These are phyloP conservation scores for Calonectria ilicicola DNA, from an alignment of 2,329 filamentous ascomycete species.

Conservation along the genomic window DNA sequence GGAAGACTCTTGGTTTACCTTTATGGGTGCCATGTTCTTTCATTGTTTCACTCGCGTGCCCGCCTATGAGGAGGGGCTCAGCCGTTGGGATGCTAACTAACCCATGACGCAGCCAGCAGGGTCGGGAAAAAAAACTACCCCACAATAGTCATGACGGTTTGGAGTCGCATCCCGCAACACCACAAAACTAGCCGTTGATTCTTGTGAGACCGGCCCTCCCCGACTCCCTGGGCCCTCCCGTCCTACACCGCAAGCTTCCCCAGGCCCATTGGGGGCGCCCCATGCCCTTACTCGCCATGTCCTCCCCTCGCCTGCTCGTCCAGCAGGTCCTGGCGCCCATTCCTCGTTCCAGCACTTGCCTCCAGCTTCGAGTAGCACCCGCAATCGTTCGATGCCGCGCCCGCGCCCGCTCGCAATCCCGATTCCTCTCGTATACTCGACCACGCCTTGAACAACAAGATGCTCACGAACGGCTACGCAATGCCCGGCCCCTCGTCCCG, in stretches of 20 bases:
- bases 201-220: not conserved
- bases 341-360: not conserved
- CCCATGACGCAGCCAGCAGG: constrained; percentile 1
- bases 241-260: not conserved
- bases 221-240: not conserved
- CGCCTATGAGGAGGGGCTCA: not conserved
- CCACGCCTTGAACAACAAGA: constrained; percentile 33
- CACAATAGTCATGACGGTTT: not conserved
- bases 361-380: constrained; percentile 1
- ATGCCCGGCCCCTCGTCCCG: constrained; percentile 49
- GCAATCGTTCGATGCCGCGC: constrained; percentile 26
- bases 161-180: not conserved
- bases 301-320: constrained; percentile 26
- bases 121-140: not conserved
- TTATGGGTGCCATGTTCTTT: no score
- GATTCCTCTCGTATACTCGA: constrained; percentile 37
- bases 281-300: constrained; percentile 23
- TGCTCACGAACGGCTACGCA: constrained; percentile 42
- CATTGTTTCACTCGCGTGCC: no score
- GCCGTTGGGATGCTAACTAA: not conserved
- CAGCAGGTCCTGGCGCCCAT: not conserved
- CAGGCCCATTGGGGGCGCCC: constrained; percentile 20
- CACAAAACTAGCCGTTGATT: not conserved
- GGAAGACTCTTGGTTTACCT: no score
- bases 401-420: constrained; percentile 24